Evolutionary conservation across 176 grass and related monocot genomes (phyloP).

Genomic region (Hsuehochloa calcarea): DNA sequence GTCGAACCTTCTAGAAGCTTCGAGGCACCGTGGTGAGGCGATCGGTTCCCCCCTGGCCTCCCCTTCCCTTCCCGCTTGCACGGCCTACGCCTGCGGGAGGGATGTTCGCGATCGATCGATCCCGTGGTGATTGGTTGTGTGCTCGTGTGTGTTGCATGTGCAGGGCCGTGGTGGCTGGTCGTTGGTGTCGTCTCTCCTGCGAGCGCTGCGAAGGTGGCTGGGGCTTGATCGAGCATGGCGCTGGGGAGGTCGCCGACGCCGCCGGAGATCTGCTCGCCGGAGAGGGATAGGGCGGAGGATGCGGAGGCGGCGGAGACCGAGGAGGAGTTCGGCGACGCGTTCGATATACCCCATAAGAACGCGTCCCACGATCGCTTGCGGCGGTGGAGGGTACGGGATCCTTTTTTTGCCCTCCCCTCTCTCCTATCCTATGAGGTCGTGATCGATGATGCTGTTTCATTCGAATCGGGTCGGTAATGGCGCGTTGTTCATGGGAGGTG

Average conservation of each 20-base stretch:
- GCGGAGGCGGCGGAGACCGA: neutral
- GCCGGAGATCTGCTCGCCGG: constrained; percentile 55
- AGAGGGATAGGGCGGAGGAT: neutral
- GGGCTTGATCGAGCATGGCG: constrained; percentile 28
- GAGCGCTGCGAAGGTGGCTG: neutral
- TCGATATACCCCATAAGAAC: constrained; percentile 80
- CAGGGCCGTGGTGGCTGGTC: neutral
- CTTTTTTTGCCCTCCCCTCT: neutral
- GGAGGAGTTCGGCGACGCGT: constrained; percentile 53
- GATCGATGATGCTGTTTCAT: neutral
- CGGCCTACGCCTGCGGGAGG: neutral
- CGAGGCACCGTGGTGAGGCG: constrained; percentile 16
- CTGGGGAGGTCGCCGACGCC: constrained; percentile 32
- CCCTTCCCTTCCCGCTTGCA: neutral
- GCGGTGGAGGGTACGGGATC: constrained; percentile 66
- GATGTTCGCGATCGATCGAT: neutral
- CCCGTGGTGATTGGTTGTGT: neutral
- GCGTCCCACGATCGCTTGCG: constrained; percentile 56
- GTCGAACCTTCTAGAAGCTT: constrained; percentile 26
- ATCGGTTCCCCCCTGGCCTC: neutral
- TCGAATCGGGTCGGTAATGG: neutral
- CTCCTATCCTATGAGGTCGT: neutral
- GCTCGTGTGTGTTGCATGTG: neutral
- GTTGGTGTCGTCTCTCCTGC: constrained; percentile 55
- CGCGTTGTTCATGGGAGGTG: neutral